phyloP scores from a whole-genome alignment of 2,329 filamentous ascomycete species.

The Cadophora luteo-olivacea region DNA sequence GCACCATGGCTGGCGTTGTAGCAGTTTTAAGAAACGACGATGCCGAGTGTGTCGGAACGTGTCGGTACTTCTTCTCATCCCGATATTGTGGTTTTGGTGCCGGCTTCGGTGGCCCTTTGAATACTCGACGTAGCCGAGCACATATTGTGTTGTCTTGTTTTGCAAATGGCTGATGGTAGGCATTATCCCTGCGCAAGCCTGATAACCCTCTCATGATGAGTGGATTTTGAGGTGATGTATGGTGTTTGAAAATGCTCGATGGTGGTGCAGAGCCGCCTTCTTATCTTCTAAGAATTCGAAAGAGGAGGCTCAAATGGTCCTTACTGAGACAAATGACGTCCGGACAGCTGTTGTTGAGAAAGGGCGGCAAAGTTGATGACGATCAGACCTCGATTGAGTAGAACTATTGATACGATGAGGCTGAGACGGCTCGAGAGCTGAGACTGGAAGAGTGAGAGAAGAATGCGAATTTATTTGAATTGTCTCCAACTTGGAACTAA shows the following conservation, averaged over 20 bases:
- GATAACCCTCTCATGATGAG: conserved; percentile 16
- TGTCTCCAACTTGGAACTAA: conserved; percentile 2
- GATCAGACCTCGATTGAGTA: conserved; percentile 9
- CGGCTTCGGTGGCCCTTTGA: conserved; percentile 22
- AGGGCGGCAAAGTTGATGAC: neutral
- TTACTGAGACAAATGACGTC: conserved; percentile 16
- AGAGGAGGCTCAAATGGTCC: neutral
- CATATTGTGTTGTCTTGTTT: conserved; percentile 20
- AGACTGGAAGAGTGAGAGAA: conserved; percentile 1
- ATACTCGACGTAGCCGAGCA: conserved; percentile 22
- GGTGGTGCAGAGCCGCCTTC: neutral
- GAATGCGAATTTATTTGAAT: conserved; percentile 2
- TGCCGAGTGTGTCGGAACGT: conserved; percentile 31
- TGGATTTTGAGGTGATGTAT: neutral
- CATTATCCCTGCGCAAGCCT: neutral
- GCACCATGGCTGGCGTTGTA: conserved; percentile 32
- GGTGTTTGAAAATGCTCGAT: neutral
- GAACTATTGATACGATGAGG: conserved; percentile 2
- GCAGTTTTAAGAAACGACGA: conserved; percentile 34
- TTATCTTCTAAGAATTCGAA: neutral
- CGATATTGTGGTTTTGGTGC: conserved; percentile 17
- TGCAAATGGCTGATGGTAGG: conserved; percentile 14
- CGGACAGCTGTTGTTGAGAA: neutral
- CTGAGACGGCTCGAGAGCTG: conserved; percentile 6
- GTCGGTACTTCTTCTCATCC: conserved; percentile 34